Conservation (phyloP, 768 basidiomycete species). For the Xerocomellus chrysenteron region DNA sequence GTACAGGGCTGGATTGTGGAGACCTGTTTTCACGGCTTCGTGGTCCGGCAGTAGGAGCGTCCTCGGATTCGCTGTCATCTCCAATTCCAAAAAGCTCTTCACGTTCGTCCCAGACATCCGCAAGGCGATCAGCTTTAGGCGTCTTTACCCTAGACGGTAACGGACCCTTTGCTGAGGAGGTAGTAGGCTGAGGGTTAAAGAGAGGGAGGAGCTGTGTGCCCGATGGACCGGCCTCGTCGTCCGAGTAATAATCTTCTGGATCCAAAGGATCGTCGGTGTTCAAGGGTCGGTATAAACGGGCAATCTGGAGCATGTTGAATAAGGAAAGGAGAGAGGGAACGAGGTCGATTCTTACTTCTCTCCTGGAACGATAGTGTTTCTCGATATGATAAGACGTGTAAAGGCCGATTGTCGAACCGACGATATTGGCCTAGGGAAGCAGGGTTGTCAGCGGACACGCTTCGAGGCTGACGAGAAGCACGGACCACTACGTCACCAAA, state of each 20-base stretch:
- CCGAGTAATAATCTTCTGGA: conserved; percentile 41
- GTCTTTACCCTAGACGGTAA: conserved; percentile 30
- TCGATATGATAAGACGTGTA: conserved; percentile 67
- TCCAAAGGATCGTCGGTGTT: conserved; percentile 52
- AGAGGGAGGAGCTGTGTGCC: conserved; percentile 62
- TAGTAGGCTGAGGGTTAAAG: conserved; percentile 25
- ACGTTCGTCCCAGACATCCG: conserved; percentile 74
- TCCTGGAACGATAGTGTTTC: conserved; percentile 70
- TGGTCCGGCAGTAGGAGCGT: conserved; percentile 15
- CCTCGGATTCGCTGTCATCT: conserved; percentile 60
- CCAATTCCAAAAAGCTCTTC: conserved; percentile 75
- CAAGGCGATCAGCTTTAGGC: conserved; percentile 39
- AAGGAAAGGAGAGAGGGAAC: not conserved
- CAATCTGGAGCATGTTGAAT: conserved; percentile 48
- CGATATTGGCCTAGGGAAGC: conserved; percentile 64
- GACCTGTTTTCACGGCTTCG: not conserved
- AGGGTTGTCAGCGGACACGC: conserved; percentile 8
- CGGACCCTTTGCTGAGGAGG: conserved; percentile 19
- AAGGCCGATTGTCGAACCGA: conserved; percentile 71
- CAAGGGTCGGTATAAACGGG: conserved; percentile 75
- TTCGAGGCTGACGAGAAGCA: conserved; percentile 15
- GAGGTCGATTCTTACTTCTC: conserved; percentile 53
- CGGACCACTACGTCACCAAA: conserved; percentile 69
- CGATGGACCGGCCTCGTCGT: conserved; percentile 43
- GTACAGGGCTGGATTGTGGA: conserved; percentile 17